phyloP scores from a whole-genome alignment of 2,329 filamentous ascomycete species.

The Ophiosphaerella korrae region DNA sequence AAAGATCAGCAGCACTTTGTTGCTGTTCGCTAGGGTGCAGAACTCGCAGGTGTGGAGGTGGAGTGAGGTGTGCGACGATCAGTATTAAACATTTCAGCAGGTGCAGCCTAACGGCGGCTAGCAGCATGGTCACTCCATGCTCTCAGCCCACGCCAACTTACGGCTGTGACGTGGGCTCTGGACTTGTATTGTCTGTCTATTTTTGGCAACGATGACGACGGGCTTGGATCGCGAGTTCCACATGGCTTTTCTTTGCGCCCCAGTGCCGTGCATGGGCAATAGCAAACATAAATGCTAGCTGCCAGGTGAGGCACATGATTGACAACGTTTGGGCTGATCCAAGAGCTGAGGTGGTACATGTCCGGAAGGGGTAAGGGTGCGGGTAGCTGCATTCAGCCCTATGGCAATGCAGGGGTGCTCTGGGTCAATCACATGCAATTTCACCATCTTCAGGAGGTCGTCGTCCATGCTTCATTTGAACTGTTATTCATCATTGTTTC shows the following conservation, averaged over 20 bases:
- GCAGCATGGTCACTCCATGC: conserved; percentile 9
- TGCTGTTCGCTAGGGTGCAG: neutral
- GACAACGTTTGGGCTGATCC: neutral
- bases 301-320: neutral
- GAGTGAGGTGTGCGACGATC: neutral
- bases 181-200: conserved; percentile 16
- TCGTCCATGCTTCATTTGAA: neutral
- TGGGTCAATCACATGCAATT: conserved; percentile 1
- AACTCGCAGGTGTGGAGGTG: neutral
- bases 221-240: neutral
- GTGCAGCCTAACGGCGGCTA: neutral
- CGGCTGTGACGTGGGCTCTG: conserved; percentile 17
- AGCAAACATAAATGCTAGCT: neutral
- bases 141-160: conserved; percentile 1
- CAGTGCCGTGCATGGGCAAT: neutral
- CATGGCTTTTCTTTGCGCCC: neutral
- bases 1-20: neutral
- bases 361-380: neutral
- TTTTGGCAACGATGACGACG: conserved; percentile 18
- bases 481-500: neutral
- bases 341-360: neutral
- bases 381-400: conserved; percentile 3
- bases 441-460: neutral
- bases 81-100: conserved; percentile 1
- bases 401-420: neutral